Evolutionary conservation across 2,329 filamentous ascomycete species (phyloP).

Genomic region (Diaporthe sp.): DNA sequence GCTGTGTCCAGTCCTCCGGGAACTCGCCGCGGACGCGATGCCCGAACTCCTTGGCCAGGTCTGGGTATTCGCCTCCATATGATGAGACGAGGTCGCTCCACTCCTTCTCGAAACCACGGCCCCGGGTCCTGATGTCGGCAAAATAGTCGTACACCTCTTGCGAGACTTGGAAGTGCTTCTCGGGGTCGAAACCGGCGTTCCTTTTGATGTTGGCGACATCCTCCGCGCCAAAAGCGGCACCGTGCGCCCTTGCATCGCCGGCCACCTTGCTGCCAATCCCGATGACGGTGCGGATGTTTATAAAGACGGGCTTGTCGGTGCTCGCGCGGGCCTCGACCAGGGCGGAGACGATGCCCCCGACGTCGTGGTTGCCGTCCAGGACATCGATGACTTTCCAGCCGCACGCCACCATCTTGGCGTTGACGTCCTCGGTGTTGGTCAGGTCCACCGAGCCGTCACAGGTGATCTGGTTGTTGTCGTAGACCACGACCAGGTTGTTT

Average conservation of each 20-base stretch:
- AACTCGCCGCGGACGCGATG: slow-evolving; percentile 59
- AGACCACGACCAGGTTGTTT: slow-evolving; percentile 61
- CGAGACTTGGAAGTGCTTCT: slow-evolving; percentile 56
- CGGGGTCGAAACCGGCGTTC: slow-evolving; percentile 58
- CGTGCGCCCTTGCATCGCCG: slow-evolving; percentile 64
- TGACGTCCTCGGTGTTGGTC: slow-evolving; percentile 64
- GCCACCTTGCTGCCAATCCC: slow-evolving; percentile 59
- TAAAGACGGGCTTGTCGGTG: slow-evolving; percentile 61
- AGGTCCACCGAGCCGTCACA: slow-evolving; percentile 65
- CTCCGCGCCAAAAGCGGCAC: slow-evolving; percentile 64
- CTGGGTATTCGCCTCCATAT: slow-evolving; percentile 39
- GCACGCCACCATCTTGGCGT: slow-evolving; percentile 63
- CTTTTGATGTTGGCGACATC: slow-evolving; percentile 66
- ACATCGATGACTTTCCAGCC: slow-evolving; percentile 65
- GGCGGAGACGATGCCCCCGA: slow-evolving; percentile 56
- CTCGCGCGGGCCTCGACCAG: slow-evolving; percentile 52
- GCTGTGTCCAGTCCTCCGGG: slow-evolving; percentile 57
- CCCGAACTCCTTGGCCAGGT: slow-evolving; percentile 53
- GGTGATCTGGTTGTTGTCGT: slow-evolving; percentile 68
- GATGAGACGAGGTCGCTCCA: slow-evolving; percentile 54
- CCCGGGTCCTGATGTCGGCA: slow-evolving; percentile 55
- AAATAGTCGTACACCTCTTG: slow-evolving; percentile 64
- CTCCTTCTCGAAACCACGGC: slow-evolving; percentile 55
- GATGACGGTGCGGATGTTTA: slow-evolving; percentile 68
- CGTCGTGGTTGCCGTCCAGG: slow-evolving; percentile 58